Conservation (phyloP, 78 protist genomes). For the Abeoforma whisleri region DNA sequence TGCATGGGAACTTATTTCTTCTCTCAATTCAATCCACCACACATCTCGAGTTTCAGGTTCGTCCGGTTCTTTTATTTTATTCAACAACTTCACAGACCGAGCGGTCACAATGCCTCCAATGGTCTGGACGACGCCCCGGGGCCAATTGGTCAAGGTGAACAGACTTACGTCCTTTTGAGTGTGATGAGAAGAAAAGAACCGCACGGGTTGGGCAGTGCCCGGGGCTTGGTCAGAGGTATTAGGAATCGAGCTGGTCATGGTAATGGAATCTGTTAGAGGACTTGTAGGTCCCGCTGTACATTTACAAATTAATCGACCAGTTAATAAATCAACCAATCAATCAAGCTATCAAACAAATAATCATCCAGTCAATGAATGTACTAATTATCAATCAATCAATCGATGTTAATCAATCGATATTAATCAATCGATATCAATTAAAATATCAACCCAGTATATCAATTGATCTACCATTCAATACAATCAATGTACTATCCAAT, state of each 20-base stretch:
- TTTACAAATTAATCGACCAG: too few species aligned
- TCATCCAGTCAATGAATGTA: too few species aligned
- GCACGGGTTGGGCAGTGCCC: too few species aligned
- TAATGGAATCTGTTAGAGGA: neutral
- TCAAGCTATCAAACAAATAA: too few species aligned
- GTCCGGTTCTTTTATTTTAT: constrained; percentile 18
- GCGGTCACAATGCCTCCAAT: constrained; percentile 31
- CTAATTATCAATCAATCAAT: too few species aligned
- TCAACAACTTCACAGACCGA: constrained; percentile 36
- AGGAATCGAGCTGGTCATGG: neutral
- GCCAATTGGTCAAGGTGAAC: constrained; percentile 12
- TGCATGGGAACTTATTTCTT: constrained; percentile 69
- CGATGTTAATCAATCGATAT: too few species aligned
- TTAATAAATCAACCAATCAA: too few species aligned
- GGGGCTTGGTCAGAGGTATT: neutral
- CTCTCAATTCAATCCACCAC: constrained; percentile 85
- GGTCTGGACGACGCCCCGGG: neutral
- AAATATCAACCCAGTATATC: too few species aligned
- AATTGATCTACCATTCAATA: too few species aligned
- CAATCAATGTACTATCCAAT: too few species aligned
- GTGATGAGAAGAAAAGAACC: too few species aligned
- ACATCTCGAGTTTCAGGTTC: constrained; percentile 44
- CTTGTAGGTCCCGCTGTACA: neutral
- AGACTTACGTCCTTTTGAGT: constrained; percentile 21
- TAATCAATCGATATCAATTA: too few species aligned